These are phyloP conservation scores for Anastatica hierochuntica DNA, from an alignment of 345 rosid genomes.

Conservation along the genomic window DNA sequence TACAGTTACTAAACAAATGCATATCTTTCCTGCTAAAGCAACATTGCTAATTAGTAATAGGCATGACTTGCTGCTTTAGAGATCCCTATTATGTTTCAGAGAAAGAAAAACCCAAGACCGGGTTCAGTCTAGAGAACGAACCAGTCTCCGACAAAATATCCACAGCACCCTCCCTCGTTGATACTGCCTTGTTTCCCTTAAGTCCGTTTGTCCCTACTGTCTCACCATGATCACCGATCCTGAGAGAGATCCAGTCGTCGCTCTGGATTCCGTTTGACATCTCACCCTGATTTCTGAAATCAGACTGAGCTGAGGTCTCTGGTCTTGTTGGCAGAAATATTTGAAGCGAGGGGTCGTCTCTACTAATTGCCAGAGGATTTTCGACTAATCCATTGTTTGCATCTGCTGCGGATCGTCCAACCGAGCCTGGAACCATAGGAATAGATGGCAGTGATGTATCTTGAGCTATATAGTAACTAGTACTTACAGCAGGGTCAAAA, in stretches of 20 bases:
- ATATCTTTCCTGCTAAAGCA: too few relatives aligned
- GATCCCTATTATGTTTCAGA: too few relatives aligned
- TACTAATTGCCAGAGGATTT: conserved; percentile 54
- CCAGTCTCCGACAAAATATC: conserved; percentile 62
- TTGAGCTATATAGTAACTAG: conserved; percentile 46
- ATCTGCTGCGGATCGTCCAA: conserved; percentile 35
- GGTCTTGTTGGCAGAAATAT: conserved; percentile 78
- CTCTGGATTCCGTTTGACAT: conserved; percentile 48
- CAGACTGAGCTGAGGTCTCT: conserved; percentile 44
- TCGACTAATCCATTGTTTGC: conserved; percentile 51
- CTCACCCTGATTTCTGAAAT: conserved; percentile 46
- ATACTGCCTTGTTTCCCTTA: conserved; percentile 30
- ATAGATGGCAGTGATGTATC: conserved; percentile 37
- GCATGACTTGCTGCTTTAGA: too few relatives aligned
- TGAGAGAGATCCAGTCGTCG: conserved; percentile 91
- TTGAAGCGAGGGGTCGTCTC: conserved; percentile 83
- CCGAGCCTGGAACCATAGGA: conserved; percentile 38
- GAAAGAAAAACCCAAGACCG: not conserved
- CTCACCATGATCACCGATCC: conserved; percentile 59
- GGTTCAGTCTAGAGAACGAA: conserved; percentile 36
- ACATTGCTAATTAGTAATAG: too few relatives aligned
- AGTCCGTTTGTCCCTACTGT: conserved; percentile 33
- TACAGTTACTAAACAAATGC: conserved; percentile 1
- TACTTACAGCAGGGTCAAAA: conserved; percentile 29
- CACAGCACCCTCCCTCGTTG: conserved; percentile 17